Evolutionary conservation across 2,329 filamentous ascomycete genomes (phyloP).

Genomic region (Fusarium sp.): DNA sequence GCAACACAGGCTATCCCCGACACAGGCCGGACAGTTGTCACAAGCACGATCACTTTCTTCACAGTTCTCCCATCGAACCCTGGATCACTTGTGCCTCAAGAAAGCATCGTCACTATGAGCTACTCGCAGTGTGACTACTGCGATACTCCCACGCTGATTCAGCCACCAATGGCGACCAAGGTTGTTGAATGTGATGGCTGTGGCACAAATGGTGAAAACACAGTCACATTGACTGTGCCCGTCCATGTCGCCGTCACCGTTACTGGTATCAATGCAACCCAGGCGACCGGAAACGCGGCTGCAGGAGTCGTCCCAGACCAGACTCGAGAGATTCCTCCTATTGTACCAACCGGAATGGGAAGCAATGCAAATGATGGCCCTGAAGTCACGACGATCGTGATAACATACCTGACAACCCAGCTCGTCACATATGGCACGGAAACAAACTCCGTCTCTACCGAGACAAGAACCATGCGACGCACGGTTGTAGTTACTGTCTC

Average conservation of each 20-base stretch:
- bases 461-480: slow-evolving; percentile 23
- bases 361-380: background rate
- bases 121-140: slow-evolving; percentile 41
- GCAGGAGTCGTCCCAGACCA: background rate
- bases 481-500: slow-evolving; percentile 27
- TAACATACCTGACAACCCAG: slow-evolving; percentile 32
- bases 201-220: slow-evolving; percentile 36
- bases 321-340: slow-evolving; percentile 7
- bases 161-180: slow-evolving; percentile 40
- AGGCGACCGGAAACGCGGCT: slow-evolving; percentile 2
- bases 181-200: slow-evolving; percentile 40
- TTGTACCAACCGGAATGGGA: slow-evolving; percentile 10
- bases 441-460: slow-evolving; percentile 13
- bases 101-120: slow-evolving; percentile 50
- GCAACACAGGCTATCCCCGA: background rate
- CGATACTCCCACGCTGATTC: slow-evolving; percentile 27
- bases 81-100: slow-evolving; percentile 47
- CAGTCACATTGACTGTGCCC: slow-evolving; percentile 43
- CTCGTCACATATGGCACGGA: slow-evolving; percentile 18
- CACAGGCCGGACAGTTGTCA: slow-evolving; percentile 8
- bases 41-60: slow-evolving; percentile 41
- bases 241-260: slow-evolving; percentile 16
- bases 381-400: slow-evolving; percentile 24
- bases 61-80: slow-evolving; percentile 49
- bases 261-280: background rate